Evolutionary conservation across 2,329 filamentous ascomycete genomes (phyloP), one percentile per base, ranked within the genome.

Genomic region (Mollisiaceae sp.): DNA sequence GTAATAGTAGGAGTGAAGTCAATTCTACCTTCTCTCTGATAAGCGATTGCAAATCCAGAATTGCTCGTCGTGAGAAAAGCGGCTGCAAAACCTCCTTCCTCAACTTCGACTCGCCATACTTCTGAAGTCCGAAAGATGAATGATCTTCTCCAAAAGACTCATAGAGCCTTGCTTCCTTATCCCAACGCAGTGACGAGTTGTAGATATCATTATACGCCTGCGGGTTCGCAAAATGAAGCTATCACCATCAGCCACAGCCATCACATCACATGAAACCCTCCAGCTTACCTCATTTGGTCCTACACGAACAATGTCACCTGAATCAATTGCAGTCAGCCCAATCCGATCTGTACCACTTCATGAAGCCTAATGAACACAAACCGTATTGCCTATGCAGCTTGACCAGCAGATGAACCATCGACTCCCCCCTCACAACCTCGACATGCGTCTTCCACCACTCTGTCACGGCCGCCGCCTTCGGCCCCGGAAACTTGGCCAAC

Each of bases 261-360:
- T 59, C 20, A 18, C 38, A 36, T 24, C n/a, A 36, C 1, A 20
- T 47, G 45, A 57, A 20, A 57, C 32, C 24, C 8, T 14, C 27
- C 1, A 14, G 41, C 60, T 59, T 38, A 63, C 66, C 60, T 67
- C 66, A 69, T 92, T 93, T 1, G 91, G 91, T 0, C 91, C 91
- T 2, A 93, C 78, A 1, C 91, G 83, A 0, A 94, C 90, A 5
- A 94, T 82, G 71, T 90, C 86, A 50, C 91, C 91, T 66, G 50
- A 6, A 12, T 22, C n/a, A 20, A 43, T n/a, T 14, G 14, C 14
- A 18, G 18, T 62, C 36, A 56, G 52, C 20, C n/a, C 20, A 14
- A 22, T 5, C 27, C 27, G 27, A 32, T 32, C 27, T 32, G 27
- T 32, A 32, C 27, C 27, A 32, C 27, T 32, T 36, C 60, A 4